Evolutionary conservation across 306 rosid genomes (phyloP).

Genomic region (Corylus heterophylla): DNA sequence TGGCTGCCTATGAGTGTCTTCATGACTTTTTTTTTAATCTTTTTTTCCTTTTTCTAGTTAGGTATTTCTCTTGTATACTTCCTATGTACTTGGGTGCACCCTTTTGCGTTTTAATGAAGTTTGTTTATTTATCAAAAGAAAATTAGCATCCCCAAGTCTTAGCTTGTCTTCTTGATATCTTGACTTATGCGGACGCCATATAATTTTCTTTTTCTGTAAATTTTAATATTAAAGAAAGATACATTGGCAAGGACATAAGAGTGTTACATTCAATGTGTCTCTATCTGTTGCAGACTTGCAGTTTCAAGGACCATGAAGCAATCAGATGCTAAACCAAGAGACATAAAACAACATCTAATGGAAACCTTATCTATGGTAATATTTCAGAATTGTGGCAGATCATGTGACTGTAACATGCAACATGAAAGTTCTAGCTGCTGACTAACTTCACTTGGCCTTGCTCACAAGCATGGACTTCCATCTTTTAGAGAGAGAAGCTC

Average conservation of each 20-base stretch:
- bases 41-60: no score
- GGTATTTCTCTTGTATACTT: no score
- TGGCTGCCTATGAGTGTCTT: no score
- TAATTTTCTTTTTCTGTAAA: background rate
- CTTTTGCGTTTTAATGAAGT: no score
- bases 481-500: no score
- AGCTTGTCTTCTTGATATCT: background rate
- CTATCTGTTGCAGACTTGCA: background rate
- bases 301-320: conserved; percentile 1
- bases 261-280: background rate
- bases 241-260: background rate
- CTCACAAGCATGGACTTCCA: background rate
- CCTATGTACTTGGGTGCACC: no score
- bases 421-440: background rate
- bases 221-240: background rate
- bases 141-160: background rate
- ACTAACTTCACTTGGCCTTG: conserved; percentile 2
- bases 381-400: background rate
- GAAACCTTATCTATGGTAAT: background rate
- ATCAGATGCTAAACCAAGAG: background rate
- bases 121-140: background rate
- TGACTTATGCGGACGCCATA: background rate
- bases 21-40: no score
- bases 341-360: background rate
- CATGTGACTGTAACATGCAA: background rate